Conservation (phyloP, 345 rosid genomes). For the Capsella bursapastoris region DNA sequence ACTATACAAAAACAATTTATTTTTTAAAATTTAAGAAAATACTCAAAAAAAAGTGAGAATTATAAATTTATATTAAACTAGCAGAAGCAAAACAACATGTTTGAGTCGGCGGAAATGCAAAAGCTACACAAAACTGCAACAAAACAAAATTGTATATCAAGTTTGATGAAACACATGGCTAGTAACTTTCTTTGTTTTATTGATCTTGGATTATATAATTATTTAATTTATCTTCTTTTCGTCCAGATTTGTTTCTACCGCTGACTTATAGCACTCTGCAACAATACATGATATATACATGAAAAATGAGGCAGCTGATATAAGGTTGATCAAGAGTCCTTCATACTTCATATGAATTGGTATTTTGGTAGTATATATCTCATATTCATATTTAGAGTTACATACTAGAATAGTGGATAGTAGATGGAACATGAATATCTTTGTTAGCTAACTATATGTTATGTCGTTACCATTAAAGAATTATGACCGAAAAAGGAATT, state of each 20-base stretch:
- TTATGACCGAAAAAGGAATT: not conserved
- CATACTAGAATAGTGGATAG: not conserved
- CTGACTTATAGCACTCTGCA: not conserved
- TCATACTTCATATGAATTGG: too few relatives aligned
- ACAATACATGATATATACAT: not conserved
- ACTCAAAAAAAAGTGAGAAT: too few relatives aligned
- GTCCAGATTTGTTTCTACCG: not conserved
- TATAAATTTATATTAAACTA: too few relatives aligned
- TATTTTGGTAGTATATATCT: not conserved
- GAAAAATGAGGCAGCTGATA: conserved; percentile 11
- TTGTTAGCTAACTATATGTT: not conserved
- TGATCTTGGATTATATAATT: not conserved
- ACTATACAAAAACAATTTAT: too few relatives aligned
- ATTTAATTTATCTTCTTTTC: not conserved
- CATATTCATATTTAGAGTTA: conserved; percentile 12
- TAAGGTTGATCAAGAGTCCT: not conserved
- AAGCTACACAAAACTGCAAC: too few relatives aligned
- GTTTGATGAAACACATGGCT: too few relatives aligned
- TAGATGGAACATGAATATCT: not conserved
- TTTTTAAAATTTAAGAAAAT: too few relatives aligned
- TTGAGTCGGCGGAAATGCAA: too few relatives aligned
- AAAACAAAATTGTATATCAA: too few relatives aligned
- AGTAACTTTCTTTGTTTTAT: too few relatives aligned
- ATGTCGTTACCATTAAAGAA: not conserved
- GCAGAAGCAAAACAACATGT: too few relatives aligned